Evolutionary conservation across 1,284 basidiomycete genomes (phyloP), one percentile per base, ranked within the genome.

Genomic region (Calocybe gambosa): DNA sequence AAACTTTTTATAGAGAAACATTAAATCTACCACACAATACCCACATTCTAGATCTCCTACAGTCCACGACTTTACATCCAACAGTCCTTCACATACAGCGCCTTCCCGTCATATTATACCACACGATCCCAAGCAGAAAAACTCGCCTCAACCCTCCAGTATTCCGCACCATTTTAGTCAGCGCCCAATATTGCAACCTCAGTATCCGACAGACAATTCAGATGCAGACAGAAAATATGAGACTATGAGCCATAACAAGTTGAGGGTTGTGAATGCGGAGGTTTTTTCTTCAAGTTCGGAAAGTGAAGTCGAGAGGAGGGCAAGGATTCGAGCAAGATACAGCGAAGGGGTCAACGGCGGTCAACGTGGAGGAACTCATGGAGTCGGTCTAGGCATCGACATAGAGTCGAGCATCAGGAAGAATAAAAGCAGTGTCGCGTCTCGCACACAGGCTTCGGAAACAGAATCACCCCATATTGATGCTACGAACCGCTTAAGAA

Each of bases 231-330:
- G 56, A 42, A 66, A 61, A 6, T 70, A 66, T 50, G 69, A 73
- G 67, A 35, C 58, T 57, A 12, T 57, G 62, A 54, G 70, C 43
- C 55, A 62, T 44, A 60, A 75, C 29, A 66, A 69, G 34, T 61
- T 82, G 2, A 70, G 74, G 3, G 74, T 83, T 3, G 67, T 77
- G 2, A 82, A 82, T 49, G 73, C 72, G 0, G 68, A 70, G 20
- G 66, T 75, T 19, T 58, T 69, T 2, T 60, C 71, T 1, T 72
- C 71, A 33, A 58, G 58, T 18, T 71, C 56, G 45, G 73, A 68
- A 50, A 69, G 59, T 41, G 68, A 68, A 28, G 41, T 50, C 49
- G 52, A 60, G 1, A 47, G 34, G 25, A 46, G 44, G 21, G 43
- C 40, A 28, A 37, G 28, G 23, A 19, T 20, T 2, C 40, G 26